Conservation (phyloP, 2,329 filamentous ascomycete species). For the Nannizziopsis barbatae region DNA sequence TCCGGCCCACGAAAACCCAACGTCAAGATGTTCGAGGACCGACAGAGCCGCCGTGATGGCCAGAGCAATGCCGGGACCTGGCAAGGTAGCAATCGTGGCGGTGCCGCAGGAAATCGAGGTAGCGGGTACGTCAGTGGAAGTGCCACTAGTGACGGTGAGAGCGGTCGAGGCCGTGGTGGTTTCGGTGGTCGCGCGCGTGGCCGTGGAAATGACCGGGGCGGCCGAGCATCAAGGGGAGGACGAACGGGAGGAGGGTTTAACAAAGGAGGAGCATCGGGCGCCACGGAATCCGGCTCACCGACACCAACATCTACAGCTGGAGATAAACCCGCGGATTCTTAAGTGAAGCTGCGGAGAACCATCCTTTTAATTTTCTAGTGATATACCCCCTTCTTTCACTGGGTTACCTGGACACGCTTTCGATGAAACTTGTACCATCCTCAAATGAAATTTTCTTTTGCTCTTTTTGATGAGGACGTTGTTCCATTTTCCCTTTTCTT, state of each 20-base stretch:
- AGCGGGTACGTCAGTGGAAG: conserved; percentile 78
- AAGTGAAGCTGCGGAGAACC: conserved; percentile 2
- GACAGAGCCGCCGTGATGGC: conserved; percentile 39
- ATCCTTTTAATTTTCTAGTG: background rate
- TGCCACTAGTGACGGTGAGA: conserved; percentile 60
- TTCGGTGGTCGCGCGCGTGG: conserved; percentile 49
- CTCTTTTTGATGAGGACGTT: background rate
- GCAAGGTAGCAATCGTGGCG: conserved; percentile 49
- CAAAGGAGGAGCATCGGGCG: conserved; percentile 10
- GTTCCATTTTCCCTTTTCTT: background rate
- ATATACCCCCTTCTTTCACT: conserved; percentile 4
- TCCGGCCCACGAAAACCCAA: conserved; percentile 65
- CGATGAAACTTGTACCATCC: conserved; percentile 9
- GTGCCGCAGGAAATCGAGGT: conserved; percentile 50
- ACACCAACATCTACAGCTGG: conserved; percentile 5
- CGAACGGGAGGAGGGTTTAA: conserved; percentile 42
- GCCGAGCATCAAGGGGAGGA: conserved; percentile 46
- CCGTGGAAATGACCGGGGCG: conserved; percentile 45
- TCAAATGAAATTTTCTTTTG: background rate
- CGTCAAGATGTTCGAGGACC: conserved; percentile 71
- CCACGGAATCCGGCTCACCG: conserved; percentile 10
- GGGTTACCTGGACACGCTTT: background rate
- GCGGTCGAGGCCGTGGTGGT: conserved; percentile 49
- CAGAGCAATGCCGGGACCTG: conserved; percentile 45
- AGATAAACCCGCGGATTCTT: conserved; percentile 12